phyloP scores from a whole-genome alignment of 2,329 filamentous ascomycete species.

The Aspergillus japonicus region DNA sequence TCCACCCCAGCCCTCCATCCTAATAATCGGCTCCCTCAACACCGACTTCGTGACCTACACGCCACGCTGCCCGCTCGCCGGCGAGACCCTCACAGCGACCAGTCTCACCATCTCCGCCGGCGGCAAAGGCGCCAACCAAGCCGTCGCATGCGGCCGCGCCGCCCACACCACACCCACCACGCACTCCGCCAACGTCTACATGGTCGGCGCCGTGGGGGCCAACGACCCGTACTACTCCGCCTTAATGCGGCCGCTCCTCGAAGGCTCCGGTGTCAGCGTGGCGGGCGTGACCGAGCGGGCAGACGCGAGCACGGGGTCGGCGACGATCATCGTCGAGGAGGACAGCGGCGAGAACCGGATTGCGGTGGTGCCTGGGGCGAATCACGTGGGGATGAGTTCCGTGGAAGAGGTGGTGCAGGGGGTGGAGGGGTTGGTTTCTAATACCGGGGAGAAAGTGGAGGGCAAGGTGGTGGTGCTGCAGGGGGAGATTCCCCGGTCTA shows the following conservation, averaged over 20 bases:
- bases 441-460: not conserved
- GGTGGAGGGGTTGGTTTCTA: slow-evolving; percentile 16
- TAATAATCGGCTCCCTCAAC: slow-evolving; percentile 89
- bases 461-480: slow-evolving; percentile 61
- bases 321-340: slow-evolving; percentile 73
- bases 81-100: slow-evolving; percentile 81
- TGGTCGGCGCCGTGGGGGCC: slow-evolving; percentile 70
- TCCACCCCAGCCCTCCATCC: slow-evolving; percentile 53
- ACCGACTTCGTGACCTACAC: slow-evolving; percentile 90
- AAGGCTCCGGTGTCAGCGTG: slow-evolving; percentile 62
- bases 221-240: slow-evolving; percentile 62
- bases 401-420: slow-evolving; percentile 39
- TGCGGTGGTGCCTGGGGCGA: slow-evolving; percentile 70
- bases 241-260: slow-evolving; percentile 59
- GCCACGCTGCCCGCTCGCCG: slow-evolving; percentile 74
- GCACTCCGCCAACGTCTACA: slow-evolving; percentile 54
- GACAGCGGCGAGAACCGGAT: slow-evolving; percentile 74
- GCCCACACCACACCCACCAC: slow-evolving; percentile 11
- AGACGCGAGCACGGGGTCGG: slow-evolving; percentile 63
- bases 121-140: slow-evolving; percentile 95
- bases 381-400: slow-evolving; percentile 50
- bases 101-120: slow-evolving; percentile 79
- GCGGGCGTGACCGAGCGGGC: slow-evolving; percentile 50
- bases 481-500: slow-evolving; percentile 70
- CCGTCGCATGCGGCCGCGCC: slow-evolving; percentile 75